Evolutionary conservation across 2,329 filamentous ascomycete species (phyloP).

Genomic region (Botrytis aclada): DNA sequence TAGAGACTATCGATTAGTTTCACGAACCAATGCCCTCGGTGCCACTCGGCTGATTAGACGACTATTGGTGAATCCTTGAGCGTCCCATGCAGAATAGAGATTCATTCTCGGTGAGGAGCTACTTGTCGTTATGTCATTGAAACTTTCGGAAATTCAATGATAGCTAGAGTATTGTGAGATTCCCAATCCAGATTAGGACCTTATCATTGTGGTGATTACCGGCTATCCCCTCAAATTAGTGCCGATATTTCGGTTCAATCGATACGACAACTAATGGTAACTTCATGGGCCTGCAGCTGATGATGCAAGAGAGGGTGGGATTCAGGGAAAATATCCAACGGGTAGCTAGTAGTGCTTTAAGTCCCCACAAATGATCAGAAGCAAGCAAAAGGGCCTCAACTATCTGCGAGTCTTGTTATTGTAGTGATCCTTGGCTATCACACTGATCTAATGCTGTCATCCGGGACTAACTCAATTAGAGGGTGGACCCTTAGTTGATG

Average conservation of each 20-base stretch:
- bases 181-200: neutral
- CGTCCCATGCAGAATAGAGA: neutral
- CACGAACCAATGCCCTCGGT: neutral
- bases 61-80: neutral
- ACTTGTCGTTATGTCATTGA: neutral
- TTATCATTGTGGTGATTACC: neutral
- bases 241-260: neutral
- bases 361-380: neutral
- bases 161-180: neutral
- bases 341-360: neutral
- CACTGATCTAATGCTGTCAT: neutral
- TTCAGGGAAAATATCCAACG: neutral
- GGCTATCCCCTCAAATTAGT: too few species aligned
- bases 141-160: neutral
- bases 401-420: neutral
- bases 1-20: neutral
- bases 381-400: neutral
- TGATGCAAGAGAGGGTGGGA: rapidly evolving
- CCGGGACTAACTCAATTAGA: neutral
- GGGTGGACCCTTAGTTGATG: rapidly evolving
- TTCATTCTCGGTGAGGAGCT: neutral
- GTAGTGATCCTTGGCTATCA: too few species aligned
- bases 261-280: neutral
- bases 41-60: neutral
- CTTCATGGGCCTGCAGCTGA: neutral